A percentile compares a stretch with the other conserved stretches of the same genome.
Evolutionary conservation across 2,329 filamentous ascomycete species (phyloP).

Genomic region (Eurotiales sp.): DNA sequence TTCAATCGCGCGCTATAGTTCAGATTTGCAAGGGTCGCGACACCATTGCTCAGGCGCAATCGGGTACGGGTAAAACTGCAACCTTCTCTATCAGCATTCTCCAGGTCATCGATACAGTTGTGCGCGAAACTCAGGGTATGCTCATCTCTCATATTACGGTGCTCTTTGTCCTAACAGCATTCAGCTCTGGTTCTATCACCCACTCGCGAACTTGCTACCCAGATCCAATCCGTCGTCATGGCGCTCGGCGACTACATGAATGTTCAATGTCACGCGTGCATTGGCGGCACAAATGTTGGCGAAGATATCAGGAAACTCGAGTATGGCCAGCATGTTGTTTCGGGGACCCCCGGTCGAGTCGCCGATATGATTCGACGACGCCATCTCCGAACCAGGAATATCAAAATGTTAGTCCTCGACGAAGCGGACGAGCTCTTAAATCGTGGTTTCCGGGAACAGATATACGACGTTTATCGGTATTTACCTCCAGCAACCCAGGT

Average conservation of each 20-base stretch:
- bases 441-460: constrained; percentile 95
- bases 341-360: constrained; percentile 93
- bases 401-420: constrained; percentile 75
- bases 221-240: constrained; percentile 98
- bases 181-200: constrained; percentile 86
- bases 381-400: constrained; percentile 68
- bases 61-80: constrained; percentile 93
- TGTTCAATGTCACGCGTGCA: constrained; percentile 97
- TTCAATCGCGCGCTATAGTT: constrained; percentile 96
- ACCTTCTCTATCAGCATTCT: constrained; percentile 96
- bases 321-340: constrained; percentile 96
- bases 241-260: constrained; percentile 99
- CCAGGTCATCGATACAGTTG: constrained; percentile 89
- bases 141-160: background rate
- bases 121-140: constrained; percentile 77
- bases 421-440: constrained; percentile 79
- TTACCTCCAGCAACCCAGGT: constrained; percentile 95
- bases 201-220: constrained; percentile 92
- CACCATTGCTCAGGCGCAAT: constrained; percentile 97
- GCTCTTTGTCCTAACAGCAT: background rate
- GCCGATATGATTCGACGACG: constrained; percentile 77
- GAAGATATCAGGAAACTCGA: constrained; percentile 98
- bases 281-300: constrained; percentile 94
- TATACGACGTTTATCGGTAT: constrained; percentile 98
- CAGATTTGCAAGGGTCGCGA: constrained; percentile 99